Evolutionary conservation across 2,329 filamentous ascomycete genomes (phyloP).

Genomic region (Colletotrichum chrysophilum): DNA sequence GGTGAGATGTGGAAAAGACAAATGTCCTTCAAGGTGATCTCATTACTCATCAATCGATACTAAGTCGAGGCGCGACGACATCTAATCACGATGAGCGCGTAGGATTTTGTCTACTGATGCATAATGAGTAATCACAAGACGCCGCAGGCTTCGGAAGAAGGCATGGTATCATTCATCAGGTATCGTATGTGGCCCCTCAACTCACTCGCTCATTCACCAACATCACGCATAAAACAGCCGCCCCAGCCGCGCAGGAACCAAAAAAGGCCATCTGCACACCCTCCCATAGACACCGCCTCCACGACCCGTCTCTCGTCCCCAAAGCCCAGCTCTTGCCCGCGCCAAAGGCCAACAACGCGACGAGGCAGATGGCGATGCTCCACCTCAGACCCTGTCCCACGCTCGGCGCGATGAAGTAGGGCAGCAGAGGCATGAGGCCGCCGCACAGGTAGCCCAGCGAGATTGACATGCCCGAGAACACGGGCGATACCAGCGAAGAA

Average conservation of each 20-base stretch:
- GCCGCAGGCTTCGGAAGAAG: not conserved
- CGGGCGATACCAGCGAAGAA: slow-evolving; percentile 35
- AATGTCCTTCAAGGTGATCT: not conserved
- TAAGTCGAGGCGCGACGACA: not conserved
- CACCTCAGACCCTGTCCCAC: slow-evolving; percentile 51
- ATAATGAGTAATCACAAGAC: not conserved
- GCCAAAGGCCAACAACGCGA: slow-evolving; percentile 62
- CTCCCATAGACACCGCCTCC: slow-evolving; percentile 9
- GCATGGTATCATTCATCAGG: not conserved
- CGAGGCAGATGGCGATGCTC: slow-evolving; percentile 58
- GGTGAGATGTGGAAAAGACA: not conserved
- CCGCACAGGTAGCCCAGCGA: slow-evolving; percentile 67
- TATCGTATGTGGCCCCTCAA: not conserved
- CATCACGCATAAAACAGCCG: not conserved
- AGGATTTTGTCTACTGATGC: accelerated
- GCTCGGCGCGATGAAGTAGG: slow-evolving; percentile 55
- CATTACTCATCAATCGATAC: not conserved
- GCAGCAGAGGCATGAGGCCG: slow-evolving; percentile 65
- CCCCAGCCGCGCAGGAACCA: not conserved
- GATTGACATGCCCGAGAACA: slow-evolving; percentile 62
- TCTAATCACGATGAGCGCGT: not conserved
- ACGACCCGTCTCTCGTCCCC: slow-evolving; percentile 1
- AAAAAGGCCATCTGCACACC: slow-evolving; percentile 2
- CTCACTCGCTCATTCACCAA: not conserved
- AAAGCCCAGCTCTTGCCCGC: slow-evolving; percentile 56